phyloP scores from a whole-genome alignment of 2,329 filamentous ascomycete genomes.

The Parafenestella ontariensis region DNA sequence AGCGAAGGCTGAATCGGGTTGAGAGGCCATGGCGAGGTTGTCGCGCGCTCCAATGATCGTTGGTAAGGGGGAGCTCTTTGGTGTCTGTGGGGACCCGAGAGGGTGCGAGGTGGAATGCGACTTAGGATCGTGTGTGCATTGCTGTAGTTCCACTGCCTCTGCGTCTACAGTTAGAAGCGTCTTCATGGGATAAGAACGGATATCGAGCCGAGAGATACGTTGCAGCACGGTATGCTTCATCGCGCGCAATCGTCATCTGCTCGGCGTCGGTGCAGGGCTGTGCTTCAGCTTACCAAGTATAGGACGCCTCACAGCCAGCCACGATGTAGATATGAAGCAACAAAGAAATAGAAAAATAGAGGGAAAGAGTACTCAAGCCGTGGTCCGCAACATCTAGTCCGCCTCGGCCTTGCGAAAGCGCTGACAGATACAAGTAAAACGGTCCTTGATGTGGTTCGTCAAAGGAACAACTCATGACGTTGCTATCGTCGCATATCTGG shows the following conservation, averaged over 20 bases:
- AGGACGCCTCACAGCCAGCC: slow-evolving; percentile 13
- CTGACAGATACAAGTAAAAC: slow-evolving; percentile 1
- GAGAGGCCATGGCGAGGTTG: slow-evolving; percentile 25
- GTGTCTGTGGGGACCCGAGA: slow-evolving; percentile 8
- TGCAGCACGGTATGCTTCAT: slow-evolving; percentile 1
- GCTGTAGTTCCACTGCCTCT: slow-evolving; percentile 18
- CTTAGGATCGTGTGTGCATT: slow-evolving; percentile 24
- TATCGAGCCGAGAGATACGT: not conserved
- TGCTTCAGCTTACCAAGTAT: slow-evolving; percentile 32
- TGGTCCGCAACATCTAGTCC: slow-evolving; percentile 28
- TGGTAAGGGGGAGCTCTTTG: not conserved
- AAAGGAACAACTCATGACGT: slow-evolving; percentile 22
- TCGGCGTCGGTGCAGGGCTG: slow-evolving; percentile 16
- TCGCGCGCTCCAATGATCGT: not conserved
- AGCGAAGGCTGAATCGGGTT: slow-evolving; percentile 36
- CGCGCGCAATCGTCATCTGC: slow-evolving; percentile 9
- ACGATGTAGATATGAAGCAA: not conserved
- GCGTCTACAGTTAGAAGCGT: slow-evolving; percentile 6
- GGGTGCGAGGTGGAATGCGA: slow-evolving; percentile 5
- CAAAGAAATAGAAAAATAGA: not conserved
- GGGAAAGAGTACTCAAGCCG: not conserved
- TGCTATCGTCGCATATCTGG: slow-evolving; percentile 10
- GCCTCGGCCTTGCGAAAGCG: slow-evolving; percentile 1
- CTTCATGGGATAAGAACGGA: too few species aligned
- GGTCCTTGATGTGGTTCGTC: slow-evolving; percentile 12